Evolutionary conservation across 2,329 filamentous ascomycete genomes (phyloP).

Genomic region (Fusarium oligoseptatum): DNA sequence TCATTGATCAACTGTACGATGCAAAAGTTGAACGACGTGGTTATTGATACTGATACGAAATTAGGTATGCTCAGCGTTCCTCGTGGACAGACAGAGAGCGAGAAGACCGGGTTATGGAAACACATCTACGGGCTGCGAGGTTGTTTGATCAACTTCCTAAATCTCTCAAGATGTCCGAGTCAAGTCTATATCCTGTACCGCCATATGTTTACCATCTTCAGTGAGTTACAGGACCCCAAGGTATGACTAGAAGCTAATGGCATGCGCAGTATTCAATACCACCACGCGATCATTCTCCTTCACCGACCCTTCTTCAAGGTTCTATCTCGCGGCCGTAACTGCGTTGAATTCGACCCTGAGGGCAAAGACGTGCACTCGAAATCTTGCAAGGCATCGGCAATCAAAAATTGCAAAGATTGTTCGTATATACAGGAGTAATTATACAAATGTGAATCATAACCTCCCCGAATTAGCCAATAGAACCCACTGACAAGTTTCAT

Average conservation of each 20-base stretch:
- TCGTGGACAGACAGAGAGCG: not conserved
- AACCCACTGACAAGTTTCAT: not conserved
- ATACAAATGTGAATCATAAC: not conserved
- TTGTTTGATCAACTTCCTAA: not conserved
- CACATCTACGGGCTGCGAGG: not conserved
- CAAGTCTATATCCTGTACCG: not conserved
- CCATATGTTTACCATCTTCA: not conserved
- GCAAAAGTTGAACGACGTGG: too few species aligned
- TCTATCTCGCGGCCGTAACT: not conserved
- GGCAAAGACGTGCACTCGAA: slow-evolving; percentile 33
- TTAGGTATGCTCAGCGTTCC: not conserved
- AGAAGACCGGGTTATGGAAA: not conserved
- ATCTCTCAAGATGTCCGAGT: slow-evolving; percentile 1
- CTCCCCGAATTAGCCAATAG: too few species aligned
- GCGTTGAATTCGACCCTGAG: slow-evolving; percentile 27
- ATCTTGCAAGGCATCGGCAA: slow-evolving; percentile 24
- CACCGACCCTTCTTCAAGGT: not conserved
- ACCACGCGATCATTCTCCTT: not conserved
- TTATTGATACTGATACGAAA: not conserved
- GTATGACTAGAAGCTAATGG: not conserved
- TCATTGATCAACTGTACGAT: slow-evolving; percentile 20
- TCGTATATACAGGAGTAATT: slow-evolving; percentile 35
- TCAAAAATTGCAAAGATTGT: slow-evolving; percentile 27
- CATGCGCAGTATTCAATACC: not conserved
- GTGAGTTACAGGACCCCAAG: not conserved